Conservation (phyloP, 441 rosid genomes). For the Oxalis stricta region DNA sequence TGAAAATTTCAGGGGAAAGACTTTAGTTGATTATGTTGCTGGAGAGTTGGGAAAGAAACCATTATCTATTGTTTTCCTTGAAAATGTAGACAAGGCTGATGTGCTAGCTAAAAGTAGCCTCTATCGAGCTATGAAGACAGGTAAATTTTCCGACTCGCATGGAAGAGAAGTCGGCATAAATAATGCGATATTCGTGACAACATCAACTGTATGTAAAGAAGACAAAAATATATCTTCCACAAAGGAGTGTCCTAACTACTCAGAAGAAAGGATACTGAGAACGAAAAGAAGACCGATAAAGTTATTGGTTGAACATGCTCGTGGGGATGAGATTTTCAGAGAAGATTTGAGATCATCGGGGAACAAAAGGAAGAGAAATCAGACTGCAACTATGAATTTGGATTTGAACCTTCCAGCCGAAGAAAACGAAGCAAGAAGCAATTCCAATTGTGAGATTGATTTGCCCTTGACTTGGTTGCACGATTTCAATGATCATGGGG, state of each 20-base stretch:
- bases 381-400: constrained; percentile 25
- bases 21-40: constrained; percentile 48
- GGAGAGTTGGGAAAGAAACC: constrained; percentile 59
- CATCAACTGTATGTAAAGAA: constrained; percentile 20
- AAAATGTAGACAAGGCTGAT: constrained; percentile 66
- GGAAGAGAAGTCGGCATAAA: constrained; percentile 57
- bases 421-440: constrained; percentile 25
- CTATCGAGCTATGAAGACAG: constrained; percentile 42
- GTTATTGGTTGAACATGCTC: constrained; percentile 30
- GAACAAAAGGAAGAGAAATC: constrained; percentile 54
- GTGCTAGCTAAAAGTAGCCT: constrained; percentile 32
- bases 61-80: constrained; percentile 56
- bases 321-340: constrained; percentile 1
- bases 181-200: constrained; percentile 47
- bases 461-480: constrained; percentile 46
- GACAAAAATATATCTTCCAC: constrained; percentile 2
- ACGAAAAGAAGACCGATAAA: constrained; percentile 34
- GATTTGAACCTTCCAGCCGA: constrained; percentile 75
- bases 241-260: constrained; percentile 16
- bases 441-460: constrained; percentile 19
- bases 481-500: constrained; percentile 26
- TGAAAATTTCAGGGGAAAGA: constrained; percentile 50
- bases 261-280: constrained; percentile 42
- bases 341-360: constrained; percentile 2
- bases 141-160: constrained; percentile 53